Evolutionary conservation across 257 asterid species (phyloP).

Genomic region (Solanum dulcamara): DNA sequence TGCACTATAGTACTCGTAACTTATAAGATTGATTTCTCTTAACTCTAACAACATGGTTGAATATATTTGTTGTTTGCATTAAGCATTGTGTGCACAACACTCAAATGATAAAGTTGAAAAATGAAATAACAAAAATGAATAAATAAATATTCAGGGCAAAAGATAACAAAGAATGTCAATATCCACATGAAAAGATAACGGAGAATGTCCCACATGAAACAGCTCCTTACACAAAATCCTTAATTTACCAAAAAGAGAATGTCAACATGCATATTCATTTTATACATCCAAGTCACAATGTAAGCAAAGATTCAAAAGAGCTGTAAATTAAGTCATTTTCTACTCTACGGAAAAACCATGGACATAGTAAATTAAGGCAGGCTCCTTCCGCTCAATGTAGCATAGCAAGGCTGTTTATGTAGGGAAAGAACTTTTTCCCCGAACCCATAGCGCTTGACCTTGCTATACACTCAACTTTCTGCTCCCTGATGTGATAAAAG

Average conservation of each 20-base stretch:
- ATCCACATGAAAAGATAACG: not conserved
- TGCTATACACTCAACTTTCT: not conserved
- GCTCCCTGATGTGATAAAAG: slow-evolving; percentile 11
- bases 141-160: not conserved
- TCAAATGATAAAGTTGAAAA: not conserved
- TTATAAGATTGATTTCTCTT: too few species aligned
- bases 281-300: not conserved
- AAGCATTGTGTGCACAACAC: not conserved
- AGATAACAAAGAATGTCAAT: not conserved
- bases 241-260: not conserved
- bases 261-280: not conserved
- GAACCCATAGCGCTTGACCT: not conserved
- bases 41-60: not conserved
- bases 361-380: not conserved
- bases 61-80: not conserved
- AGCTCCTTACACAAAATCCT: not conserved
- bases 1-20: too few species aligned
- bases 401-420: slow-evolving; percentile 36
- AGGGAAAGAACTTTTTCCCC: slow-evolving; percentile 14
- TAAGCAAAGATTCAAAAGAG: not conserved
- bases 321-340: not conserved
- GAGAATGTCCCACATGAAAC: not conserved
- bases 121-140: not conserved
- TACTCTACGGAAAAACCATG: not conserved
- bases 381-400: not conserved